phyloP scores from a whole-genome alignment of 805 yeast species.

The Yarrowia yakushimensis region DNA sequence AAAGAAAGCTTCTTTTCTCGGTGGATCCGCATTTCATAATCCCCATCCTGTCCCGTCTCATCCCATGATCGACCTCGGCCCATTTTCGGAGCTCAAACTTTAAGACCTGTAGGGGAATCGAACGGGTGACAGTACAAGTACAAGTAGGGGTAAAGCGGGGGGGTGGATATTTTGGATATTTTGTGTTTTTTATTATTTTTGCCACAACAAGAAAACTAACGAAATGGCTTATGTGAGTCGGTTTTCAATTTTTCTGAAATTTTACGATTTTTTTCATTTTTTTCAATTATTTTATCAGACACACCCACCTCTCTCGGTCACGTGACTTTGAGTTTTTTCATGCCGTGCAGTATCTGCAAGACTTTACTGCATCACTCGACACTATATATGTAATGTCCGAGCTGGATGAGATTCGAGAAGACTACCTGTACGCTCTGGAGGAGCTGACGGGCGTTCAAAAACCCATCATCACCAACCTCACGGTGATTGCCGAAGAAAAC shows the following conservation, averaged over 20 bases:
- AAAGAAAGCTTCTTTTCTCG: no score
- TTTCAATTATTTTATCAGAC: no score
- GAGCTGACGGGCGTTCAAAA: slow-evolving; percentile 84
- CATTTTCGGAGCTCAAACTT: slow-evolving; percentile 4
- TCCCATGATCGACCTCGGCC: no score
- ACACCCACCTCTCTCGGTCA: not conserved
- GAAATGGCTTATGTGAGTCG: no score
- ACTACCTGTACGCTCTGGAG: slow-evolving; percentile 65
- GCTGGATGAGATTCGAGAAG: slow-evolving; percentile 47
- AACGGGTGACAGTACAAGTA: not conserved
- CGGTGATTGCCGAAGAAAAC: slow-evolving; percentile 84
- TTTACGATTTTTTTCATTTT: no score
- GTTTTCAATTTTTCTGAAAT: no score
- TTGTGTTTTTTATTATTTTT: no score
- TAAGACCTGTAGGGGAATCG: not conserved
- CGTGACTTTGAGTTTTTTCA: not conserved
- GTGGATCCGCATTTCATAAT: no score
- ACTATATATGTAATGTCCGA: slow-evolving; percentile 28
- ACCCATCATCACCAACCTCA: slow-evolving; percentile 82
- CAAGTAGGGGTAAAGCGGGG: no score
- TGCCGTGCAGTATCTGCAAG: not conserved
- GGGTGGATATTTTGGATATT: no score
- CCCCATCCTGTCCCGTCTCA: no score
- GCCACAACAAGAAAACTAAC: no score
- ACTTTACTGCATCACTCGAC: not conserved